These are phyloP conservation scores for Colletotrichum tamarilloi DNA, from an alignment of 2,329 filamentous ascomycete species.

Conservation along the genomic window DNA sequence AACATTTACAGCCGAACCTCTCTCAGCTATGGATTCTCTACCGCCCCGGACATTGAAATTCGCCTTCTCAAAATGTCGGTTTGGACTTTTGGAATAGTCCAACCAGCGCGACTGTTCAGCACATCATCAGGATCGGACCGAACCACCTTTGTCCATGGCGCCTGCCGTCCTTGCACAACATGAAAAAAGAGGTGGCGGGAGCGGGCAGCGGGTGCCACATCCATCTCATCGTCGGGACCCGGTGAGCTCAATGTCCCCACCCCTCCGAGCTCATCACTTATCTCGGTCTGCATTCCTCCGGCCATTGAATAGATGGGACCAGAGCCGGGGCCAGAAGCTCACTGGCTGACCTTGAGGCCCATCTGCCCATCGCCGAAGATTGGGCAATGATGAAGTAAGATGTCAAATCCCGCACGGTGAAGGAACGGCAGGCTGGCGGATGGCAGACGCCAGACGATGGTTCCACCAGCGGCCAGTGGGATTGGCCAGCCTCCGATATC, in stretches of 20 bases:
- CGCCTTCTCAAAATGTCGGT: neutral
- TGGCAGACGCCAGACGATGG: neutral
- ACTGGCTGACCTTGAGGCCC: neutral
- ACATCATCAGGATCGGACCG: slow-evolving; percentile 2
- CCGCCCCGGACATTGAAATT: neutral
- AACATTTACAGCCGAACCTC: slow-evolving; percentile 5
- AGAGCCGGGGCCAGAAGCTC: neutral
- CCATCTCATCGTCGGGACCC: slow-evolving; percentile 20
- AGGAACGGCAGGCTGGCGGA: slow-evolving; percentile 12
- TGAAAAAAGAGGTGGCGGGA: slow-evolving; percentile 33
- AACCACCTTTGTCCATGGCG: neutral
- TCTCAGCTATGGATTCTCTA: neutral
- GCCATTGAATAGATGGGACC: slow-evolving; percentile 23
- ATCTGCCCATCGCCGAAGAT: slow-evolving; percentile 4
- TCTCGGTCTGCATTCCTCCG: slow-evolving; percentile 33
- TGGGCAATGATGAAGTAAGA: slow-evolving; percentile 2
- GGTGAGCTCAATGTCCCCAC: slow-evolving; percentile 27
- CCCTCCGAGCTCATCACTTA: slow-evolving; percentile 19
- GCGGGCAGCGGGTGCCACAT: slow-evolving; percentile 26
- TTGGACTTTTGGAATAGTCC: neutral
- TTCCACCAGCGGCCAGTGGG: neutral
- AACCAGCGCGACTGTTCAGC: neutral
- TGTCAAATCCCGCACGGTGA: slow-evolving; percentile 22
- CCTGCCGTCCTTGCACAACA: slow-evolving; percentile 20
- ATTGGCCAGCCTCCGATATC: slow-evolving; percentile 28